Base-by-base conservation (phyloP, 805 yeast genomes). In the Wickerhamomyces ciferrii region DNA sequence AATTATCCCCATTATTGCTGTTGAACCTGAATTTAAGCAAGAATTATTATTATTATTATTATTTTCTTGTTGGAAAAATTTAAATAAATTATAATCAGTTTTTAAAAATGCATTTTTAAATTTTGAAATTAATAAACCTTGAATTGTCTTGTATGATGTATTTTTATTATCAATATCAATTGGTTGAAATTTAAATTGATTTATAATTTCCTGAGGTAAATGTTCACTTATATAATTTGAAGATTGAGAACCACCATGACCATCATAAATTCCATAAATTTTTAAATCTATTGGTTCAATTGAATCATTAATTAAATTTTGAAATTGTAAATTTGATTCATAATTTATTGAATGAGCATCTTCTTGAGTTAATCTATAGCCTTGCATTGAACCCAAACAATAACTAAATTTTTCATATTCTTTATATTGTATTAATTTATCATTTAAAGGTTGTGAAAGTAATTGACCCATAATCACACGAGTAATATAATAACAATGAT, bases 231-330 rank as follows among this genome's bases (percentile, higher is more conserved):
- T 63, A 50, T 68, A 77, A 32, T 71, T 71, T 1, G 91, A 81
- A 20, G 85, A 74, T 23, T 75, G 74, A 6, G 75, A 70, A 15
- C 92, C 91, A 2, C 95, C 95, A 61, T 86, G 95, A 2, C 95
- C 95, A 63, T 86, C 95, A 63, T 83, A 86, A 2, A 86, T 85
- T 0, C 84, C 89, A 61, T 82, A 84, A 3, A 85, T 72, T 47
- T 71, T 70, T 13, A 56, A 39, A 44, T 54, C 54, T 5, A 63
- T 17, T 18, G 21, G 44, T 25, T 54, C 51, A 39, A 53, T 53
- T 5, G 51, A 42, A 7, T 59, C 56, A 6, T 55, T 45, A 18
- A 49, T 49, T 7, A 44, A 48, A 34, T 53, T 59, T 10, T 61
- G 56, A 37, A 60, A 63, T 11, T 44, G 48, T 2, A 77, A 68